Base-by-base conservation (phyloP, 257 asterid genomes). In the Eustoma russellianum region DNA sequence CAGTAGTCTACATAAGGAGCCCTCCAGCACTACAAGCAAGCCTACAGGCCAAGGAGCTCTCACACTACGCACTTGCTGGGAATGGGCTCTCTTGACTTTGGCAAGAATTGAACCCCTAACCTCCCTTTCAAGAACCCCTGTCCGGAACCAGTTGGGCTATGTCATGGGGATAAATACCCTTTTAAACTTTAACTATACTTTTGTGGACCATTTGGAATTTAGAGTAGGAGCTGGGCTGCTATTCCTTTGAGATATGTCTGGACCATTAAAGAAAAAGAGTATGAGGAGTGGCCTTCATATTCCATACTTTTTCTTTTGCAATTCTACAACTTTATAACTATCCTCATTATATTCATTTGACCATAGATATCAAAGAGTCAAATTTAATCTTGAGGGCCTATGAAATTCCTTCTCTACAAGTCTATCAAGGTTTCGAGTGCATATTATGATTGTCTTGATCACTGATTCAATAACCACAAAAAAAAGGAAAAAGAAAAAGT, bases 321-420 rank as follows among this genome's bases (percentile, higher is more conserved):
- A 30, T 56, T 49, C 47, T 33, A 30, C 19, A 55, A 17, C 55
- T 55, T 55, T 70, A 33, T 35, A 38, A n/a, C 54, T 40, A 58
- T 56, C 18, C 52, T 70, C 72, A 70, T 71, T 57, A 71, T 71
- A 62, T 46, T 57, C 53, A 11, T 63, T 66, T 71, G 70, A 66
- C 66, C 66, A 59, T 66, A 46, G n/a, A 57, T 66, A 56, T 66
- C 63, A 47, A 50, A 60, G 50, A 66, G 77, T 71, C 73, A 71
- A 71, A 58, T 53, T n/a, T 46, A 45, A 49, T 45, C 61, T 62
- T 66, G 67, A 66, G 64, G 50, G 46, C 69, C 69, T 53, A 48
- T 66, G 28, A 47, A 54, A 41, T 34, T 53, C 48, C 63, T 62
- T 46, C 35, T 49, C 62, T 48, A 55, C 41, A 46, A 46, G 72